These are phyloP conservation scores for Mycosphaerella arachidis DNA, from an alignment of 2,329 filamentous ascomycete species.

Conservation along the genomic window DNA sequence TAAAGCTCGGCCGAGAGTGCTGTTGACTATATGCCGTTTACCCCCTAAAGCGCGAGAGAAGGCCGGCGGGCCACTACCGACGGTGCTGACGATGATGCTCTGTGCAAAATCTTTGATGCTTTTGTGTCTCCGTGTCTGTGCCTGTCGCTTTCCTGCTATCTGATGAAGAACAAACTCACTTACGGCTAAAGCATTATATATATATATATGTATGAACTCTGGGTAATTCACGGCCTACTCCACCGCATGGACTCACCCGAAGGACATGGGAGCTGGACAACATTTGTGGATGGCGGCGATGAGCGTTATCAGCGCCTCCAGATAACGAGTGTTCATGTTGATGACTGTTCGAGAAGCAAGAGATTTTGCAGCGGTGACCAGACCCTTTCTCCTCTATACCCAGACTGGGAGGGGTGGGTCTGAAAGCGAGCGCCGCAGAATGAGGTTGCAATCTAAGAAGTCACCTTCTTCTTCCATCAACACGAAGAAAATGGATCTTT, in stretches of 20 bases:
- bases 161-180: neutral
- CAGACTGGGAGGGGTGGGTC: no score
- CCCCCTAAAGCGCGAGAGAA: neutral
- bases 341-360: neutral
- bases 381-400: no score
- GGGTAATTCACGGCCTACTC: neutral
- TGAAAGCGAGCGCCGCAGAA: no score
- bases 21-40: neutral
- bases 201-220: no score
- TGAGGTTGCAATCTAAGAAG: neutral
- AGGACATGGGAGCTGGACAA: neutral
- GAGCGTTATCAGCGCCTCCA: neutral
- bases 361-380: neutral
- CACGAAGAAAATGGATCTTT: neutral
- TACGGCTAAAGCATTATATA: neutral
- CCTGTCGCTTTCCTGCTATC: neutral
- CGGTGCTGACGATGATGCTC: no score
- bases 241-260: slow-evolving; percentile 1
- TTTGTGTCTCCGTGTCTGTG: no score
- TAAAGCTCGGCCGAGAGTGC: neutral
- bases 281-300: neutral
- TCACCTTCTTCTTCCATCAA: neutral
- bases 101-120: no score
- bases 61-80: neutral
- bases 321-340: neutral